Base-by-base conservation (phyloP, 805 yeast species). In the Barnettozyma botsteinii region DNA sequence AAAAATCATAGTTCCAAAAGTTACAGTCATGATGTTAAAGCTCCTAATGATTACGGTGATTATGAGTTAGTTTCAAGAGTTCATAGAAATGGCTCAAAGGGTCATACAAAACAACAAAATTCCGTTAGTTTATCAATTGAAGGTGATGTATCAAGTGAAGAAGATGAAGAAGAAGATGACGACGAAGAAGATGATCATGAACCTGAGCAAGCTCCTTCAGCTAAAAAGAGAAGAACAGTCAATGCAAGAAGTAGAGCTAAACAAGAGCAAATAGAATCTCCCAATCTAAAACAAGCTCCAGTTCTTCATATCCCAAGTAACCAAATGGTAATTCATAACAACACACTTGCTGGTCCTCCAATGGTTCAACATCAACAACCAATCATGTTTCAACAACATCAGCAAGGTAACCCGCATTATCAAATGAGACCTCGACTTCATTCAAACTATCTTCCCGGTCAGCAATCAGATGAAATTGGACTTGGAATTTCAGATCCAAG, bases 11-110 rank as follows among this genome's bases (percentile, higher is more conserved):
- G 65, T 34, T 51, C 53, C 21, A 41, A 52, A 4, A 45, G 44
- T 2, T 52, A 53, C 32, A 41, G 62, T 1, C 81, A 80, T 50
- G 91, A 83, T 54, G 62, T 66, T 12, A 82, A 82, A 55, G 66
- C 70, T 17, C 89, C 89, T 0, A 69, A 66, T 4, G 81, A 80
- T 55, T 84, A 77, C 52, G 88, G 88, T 11, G 72, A 72, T 45
- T 77, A 77, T 56, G 63, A 62, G 45, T 65, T 72, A 33, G 48
- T 48, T 36, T 61, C 56, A 15, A 52, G 64, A n/a, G 58, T 51
- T 3, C 33, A 45, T 19, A 35, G 21, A 14, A 19, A 23, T 3
- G 29, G 18, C 4, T 20, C 18, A 7, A 37, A 30, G 12, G n/a
- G 43, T 18, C 55, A 50, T 28, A 46, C 33, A 8, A 35, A 49